Evolutionary conservation across 441 rosid genomes (phyloP).

Genomic region (Brassica hybrid): DNA sequence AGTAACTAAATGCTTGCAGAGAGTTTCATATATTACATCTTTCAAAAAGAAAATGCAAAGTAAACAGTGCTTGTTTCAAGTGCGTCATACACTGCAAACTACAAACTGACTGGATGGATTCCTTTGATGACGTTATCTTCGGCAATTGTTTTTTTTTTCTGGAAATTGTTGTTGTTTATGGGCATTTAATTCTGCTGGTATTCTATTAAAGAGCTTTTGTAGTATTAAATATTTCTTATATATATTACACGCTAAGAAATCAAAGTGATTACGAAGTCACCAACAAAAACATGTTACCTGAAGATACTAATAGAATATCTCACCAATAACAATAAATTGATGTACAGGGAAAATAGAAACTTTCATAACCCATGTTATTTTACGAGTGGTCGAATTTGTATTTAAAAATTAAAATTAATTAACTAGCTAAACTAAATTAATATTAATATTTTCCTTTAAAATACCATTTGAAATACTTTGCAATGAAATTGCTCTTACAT

Average conservation of each 20-base stretch:
- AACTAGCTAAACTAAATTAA: no score
- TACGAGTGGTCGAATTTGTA: no score
- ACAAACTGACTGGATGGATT: conserved; percentile 42
- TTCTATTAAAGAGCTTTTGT: background rate
- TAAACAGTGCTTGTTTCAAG: conserved; percentile 15
- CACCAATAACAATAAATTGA: no score
- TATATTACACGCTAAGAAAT: background rate
- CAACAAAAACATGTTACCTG: no score
- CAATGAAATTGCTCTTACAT: no score
- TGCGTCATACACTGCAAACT: conserved; percentile 39
- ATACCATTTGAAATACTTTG: no score
- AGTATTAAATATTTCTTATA: background rate
- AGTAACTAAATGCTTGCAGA: background rate
- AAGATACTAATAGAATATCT: no score
- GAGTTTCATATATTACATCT: no score
- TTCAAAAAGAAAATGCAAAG: background rate
- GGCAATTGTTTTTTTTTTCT: background rate
- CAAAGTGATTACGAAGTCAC: background rate
- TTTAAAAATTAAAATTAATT: no score
- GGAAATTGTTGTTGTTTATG: background rate
- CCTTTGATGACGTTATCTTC: conserved; percentile 36
- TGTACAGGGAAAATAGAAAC: no score
- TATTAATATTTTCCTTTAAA: no score
- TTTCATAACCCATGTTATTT: no score
- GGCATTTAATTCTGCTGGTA: background rate